phyloP scores from a whole-genome alignment of 2,329 filamentous ascomycete species.

The Sarocladiaceae sp. region DNA sequence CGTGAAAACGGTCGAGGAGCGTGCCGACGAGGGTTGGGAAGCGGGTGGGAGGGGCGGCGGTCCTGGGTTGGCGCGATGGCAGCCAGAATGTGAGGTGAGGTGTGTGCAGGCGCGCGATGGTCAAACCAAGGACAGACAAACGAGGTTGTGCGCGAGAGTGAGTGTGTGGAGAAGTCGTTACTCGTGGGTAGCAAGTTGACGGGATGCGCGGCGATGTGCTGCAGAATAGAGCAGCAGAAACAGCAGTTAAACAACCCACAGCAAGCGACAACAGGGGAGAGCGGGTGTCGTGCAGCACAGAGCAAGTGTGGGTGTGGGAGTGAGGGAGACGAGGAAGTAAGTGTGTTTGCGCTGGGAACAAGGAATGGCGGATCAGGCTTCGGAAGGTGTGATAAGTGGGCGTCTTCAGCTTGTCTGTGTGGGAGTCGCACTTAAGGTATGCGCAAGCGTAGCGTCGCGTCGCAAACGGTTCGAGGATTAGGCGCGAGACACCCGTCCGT shows the following conservation, averaged over 20 bases:
- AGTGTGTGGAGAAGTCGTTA: slow-evolving; percentile 6
- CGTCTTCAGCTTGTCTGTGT: no score
- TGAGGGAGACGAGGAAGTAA: background rate
- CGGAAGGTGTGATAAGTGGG: no score
- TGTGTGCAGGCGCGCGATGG: slow-evolving; percentile 6
- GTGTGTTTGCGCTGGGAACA: background rate
- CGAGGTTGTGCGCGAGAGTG: slow-evolving; percentile 8
- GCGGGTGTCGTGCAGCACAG: slow-evolving; percentile 8
- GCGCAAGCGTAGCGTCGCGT: no score
- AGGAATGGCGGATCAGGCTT: slow-evolving; percentile 8
- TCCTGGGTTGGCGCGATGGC: background rate
- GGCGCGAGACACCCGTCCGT: slow-evolving; percentile 5
- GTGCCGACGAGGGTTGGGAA: slow-evolving; percentile 2
- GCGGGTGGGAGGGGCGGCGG: background rate
- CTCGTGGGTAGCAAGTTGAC: slow-evolving; percentile 8
- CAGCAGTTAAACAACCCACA: background rate
- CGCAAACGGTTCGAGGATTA: slow-evolving; percentile 5
- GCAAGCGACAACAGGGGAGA: background rate
- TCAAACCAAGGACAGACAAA: slow-evolving; percentile 5
- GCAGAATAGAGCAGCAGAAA: slow-evolving; percentile 5
- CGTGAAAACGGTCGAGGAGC: background rate
- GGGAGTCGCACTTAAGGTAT: no score
- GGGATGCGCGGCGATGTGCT: slow-evolving; percentile 5
- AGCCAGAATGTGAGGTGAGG: background rate
- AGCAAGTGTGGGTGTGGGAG: slow-evolving; percentile 1